Evolutionary conservation across 2,329 filamentous ascomycete species (phyloP).

Genomic region (Xylariaceae sp.): DNA sequence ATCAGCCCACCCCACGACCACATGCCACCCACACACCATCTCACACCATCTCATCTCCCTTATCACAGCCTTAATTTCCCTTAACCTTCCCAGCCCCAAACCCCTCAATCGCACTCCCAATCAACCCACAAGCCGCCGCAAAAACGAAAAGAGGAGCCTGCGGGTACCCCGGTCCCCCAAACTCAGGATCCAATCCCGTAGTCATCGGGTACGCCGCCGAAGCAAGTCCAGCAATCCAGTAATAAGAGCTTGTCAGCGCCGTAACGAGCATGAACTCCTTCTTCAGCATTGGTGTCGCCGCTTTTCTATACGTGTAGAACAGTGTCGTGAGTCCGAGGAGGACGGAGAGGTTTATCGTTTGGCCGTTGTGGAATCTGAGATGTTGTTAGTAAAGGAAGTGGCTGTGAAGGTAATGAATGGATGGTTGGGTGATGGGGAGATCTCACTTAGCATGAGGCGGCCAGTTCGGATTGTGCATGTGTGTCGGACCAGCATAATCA

Average conservation of each 20-base stretch:
- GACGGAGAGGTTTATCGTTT: constrained; percentile 41
- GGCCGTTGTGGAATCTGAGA: constrained; percentile 38
- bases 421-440: not conserved
- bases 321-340: constrained; percentile 38
- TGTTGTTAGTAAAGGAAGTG: not conserved
- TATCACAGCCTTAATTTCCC: not conserved
- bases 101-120: constrained; percentile 20
- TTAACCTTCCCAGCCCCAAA: constrained; percentile 5
- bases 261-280: constrained; percentile 34
- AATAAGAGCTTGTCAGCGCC: constrained; percentile 38
- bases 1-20: too few relatives aligned
- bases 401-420: not conserved
- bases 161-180: constrained; percentile 42
- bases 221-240: constrained; percentile 40
- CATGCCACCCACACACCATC: not conserved
- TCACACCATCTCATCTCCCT: not conserved
- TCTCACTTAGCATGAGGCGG: constrained; percentile 45
- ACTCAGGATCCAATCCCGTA: constrained; percentile 42
- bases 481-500: constrained; percentile 37
- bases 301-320: constrained; percentile 38
- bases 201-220: constrained; percentile 38
- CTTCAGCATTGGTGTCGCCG: constrained; percentile 21
- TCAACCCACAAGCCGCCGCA: constrained; percentile 23
- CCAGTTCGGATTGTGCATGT: constrained; percentile 44
- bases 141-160: constrained; percentile 34